Base-by-base conservation (phyloP, 1,284 basidiomycete genomes). In the Schizopora paradoxa region DNA sequence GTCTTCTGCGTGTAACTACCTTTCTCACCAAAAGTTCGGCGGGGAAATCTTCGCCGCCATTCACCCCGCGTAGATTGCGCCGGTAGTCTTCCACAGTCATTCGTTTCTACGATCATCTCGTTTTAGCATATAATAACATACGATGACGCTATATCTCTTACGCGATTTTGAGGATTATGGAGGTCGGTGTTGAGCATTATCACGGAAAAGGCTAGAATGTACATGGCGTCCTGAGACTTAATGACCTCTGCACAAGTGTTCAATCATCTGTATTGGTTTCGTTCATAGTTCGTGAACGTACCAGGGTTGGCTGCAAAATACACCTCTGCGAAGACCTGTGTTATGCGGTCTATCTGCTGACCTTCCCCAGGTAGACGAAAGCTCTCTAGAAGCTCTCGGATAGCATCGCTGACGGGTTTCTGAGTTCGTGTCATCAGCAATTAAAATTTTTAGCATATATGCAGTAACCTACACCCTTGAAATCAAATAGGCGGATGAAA, bases 151-250 rank as follows among this genome's bases (percentile, higher is more conserved):
- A 32, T 26, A 35, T 7, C 18, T 63, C 82, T 62, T 61, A 89
- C 90, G 61, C 86, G 71, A 53, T 95, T 79, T 73, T 97, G 93
- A n/a, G 95, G 93, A 62, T 91, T 98, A 64, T 98, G 95, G 49
- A 84, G 78, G 68, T 99, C 96, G 2, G 96, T 99, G 66, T 99
- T 99, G 48, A 99, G 79, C 92, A 99, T 82, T 65, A 99, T 98
- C 53, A 99, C 85, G 0, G 95, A 97, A 65, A 86, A 99, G 0
- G 95, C 81, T 21, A 99, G 68, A 2, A 99, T 88, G 66, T 97
- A 96, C 18, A 92, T 90, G 1, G 95, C 91, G 63, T 99, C 96
- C 65, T 92, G 82, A 34, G 74, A 86, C 58, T 87, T 90, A 56
- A 99, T 86, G 60, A 94, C 94, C 38, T 79, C 89, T 86, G 52